Percentiles rank a stretch among this genome's conserved stretches.
Conservation (phyloP, 1,284 basidiomycete species). For the Sanguinoderma infundibulare region DNA sequence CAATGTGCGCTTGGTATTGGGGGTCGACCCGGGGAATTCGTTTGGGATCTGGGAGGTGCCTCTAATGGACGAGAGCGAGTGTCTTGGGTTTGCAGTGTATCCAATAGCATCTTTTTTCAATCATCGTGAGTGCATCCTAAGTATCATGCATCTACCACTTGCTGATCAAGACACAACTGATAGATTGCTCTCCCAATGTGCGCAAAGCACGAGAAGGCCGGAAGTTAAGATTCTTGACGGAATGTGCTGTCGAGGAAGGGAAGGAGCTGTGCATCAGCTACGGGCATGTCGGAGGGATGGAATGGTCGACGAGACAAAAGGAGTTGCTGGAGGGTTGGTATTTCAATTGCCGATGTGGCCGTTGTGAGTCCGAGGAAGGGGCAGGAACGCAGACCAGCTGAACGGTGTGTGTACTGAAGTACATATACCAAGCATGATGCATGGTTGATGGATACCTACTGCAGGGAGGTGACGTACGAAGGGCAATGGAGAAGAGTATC, state of each 20-base stretch:
- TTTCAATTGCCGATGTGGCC: slow-evolving; percentile 35
- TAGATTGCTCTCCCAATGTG: slow-evolving; percentile 65
- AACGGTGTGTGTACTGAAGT: not conserved
- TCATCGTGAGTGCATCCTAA: slow-evolving; percentile 50
- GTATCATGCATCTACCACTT: slow-evolving; percentile 4
- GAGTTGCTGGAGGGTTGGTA: slow-evolving; percentile 37
- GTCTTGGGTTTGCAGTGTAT: slow-evolving; percentile 69
- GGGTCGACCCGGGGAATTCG: slow-evolving; percentile 66
- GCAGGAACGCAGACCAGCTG: not conserved
- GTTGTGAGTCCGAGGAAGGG: slow-evolving; percentile 30
- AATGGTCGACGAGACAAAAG: slow-evolving; percentile 27
- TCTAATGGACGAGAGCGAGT: slow-evolving; percentile 53
- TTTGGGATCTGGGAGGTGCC: slow-evolving; percentile 68
- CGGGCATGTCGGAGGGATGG: slow-evolving; percentile 35
- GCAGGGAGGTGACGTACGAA: too few species aligned
- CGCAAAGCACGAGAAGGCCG: slow-evolving; percentile 54
- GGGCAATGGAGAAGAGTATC: too few species aligned
- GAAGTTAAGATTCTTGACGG: slow-evolving; percentile 53
- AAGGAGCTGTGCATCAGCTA: slow-evolving; percentile 40
- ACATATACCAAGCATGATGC: too few species aligned
- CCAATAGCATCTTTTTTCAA: slow-evolving; percentile 67
- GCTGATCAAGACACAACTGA: not conserved
- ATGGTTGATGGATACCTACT: too few species aligned
- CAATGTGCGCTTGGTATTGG: slow-evolving; percentile 53
- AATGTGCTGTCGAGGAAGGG: slow-evolving; percentile 27